Percentiles rank a stretch among this genome's conserved stretches.
Evolutionary conservation across 139 green algal genomes (phyloP).

Genomic region (Tetratostichococcus sp.): DNA sequence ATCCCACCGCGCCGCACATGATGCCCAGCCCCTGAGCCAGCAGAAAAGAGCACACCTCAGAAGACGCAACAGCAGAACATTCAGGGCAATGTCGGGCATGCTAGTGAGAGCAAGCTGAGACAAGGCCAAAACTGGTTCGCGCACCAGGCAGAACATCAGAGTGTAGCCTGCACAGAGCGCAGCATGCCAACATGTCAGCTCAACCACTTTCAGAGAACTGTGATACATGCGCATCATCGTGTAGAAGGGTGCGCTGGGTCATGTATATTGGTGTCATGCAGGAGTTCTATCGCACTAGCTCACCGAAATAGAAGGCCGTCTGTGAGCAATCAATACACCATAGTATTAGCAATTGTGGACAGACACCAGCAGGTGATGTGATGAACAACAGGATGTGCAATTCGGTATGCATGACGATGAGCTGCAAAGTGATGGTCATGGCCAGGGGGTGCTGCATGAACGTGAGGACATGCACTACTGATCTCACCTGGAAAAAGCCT

Average conservation of each 20-base stretch:
- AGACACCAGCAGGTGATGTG: background rate
- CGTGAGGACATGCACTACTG: too few species aligned
- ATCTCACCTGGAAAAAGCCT: conserved; percentile 83
- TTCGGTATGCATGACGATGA: too few species aligned
- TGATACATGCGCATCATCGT: too few species aligned
- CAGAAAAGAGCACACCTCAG: background rate
- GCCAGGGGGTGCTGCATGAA: background rate
- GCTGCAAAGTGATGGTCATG: too few species aligned
- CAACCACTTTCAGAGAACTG: too few species aligned
- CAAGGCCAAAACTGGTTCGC: background rate
- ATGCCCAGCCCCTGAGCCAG: conserved; percentile 36
- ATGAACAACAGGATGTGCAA: background rate
- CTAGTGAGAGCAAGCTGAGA: too few species aligned
- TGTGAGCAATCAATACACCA: background rate
- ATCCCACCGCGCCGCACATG: conserved; percentile 83
- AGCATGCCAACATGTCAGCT: too few species aligned
- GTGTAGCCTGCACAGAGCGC: conserved; percentile 59
- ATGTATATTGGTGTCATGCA: too few species aligned
- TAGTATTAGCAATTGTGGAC: background rate
- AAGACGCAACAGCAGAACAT: background rate
- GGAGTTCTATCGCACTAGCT: too few species aligned
- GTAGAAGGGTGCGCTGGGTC: too few species aligned
- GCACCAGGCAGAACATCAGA: conserved; percentile 82
- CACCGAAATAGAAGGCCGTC: conserved; percentile 96
- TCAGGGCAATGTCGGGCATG: too few species aligned